Base-by-base conservation (phyloP, 2,329 filamentous ascomycete genomes). In the Leptoxyphium fumago region DNA sequence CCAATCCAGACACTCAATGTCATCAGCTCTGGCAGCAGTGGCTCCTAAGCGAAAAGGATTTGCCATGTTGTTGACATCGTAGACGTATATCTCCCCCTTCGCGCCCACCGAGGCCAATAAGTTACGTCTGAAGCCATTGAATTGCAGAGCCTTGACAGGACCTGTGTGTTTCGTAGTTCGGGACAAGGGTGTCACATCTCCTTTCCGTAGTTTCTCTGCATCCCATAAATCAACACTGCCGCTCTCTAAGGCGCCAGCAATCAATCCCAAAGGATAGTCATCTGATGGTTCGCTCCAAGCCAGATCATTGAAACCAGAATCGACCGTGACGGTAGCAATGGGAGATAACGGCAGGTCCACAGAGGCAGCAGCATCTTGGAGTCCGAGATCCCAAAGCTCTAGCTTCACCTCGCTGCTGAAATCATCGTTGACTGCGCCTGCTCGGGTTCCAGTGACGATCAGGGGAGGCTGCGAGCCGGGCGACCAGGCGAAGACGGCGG, bases 371-470 rank as follows among this genome's bases (percentile, higher is more conserved):
- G 85, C 72, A 44, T 79, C 80, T 58, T 84, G 79, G 52, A 96
- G 73, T 59, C 78, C 80, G 53, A 98, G 72, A 66, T 96, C 86
- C 91, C 91, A 98, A 48, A 98, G 73, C 70, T 98, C 91, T 46
- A 98, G 71, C 68, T 89, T 89, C 51, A 87, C 95, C 64, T 96
- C 88, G 64, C 91, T 91, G 26, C 91, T 96, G 67, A 98, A 98
- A 65, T 96, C 88, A 55, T 85, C 88, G 66, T 94, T 87, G 38
- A 98, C 87, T 56, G 91, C 91, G 50, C 91, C 91, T 48, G 91
- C 88, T 55, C 88, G 81, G 40, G 91, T 98, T 56, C 91, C 91
- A 26, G 91, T 98, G 48, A 86, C 89, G 51, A 98, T 72, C 54
- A 94, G 73, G 55, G 89, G 87, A 54, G 80, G 78, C 34, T 77